Evolutionary conservation across 2,329 filamentous ascomycete genomes (phyloP).

Genomic region (Teratosphaeria zuluensis): DNA sequence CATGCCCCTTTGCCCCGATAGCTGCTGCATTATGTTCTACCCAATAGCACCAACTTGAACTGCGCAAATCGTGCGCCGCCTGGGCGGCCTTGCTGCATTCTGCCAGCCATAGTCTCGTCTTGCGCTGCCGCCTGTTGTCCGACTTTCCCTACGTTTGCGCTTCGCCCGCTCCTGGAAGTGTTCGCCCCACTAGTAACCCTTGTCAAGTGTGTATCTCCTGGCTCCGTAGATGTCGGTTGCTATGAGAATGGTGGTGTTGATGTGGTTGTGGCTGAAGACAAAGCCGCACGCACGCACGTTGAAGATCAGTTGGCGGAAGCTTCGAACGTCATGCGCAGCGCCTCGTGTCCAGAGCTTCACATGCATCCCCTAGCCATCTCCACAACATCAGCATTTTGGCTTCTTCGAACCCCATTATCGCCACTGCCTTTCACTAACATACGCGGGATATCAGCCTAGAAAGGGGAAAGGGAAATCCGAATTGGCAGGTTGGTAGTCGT

Average conservation of each 20-base stretch:
- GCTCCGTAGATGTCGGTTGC: neutral
- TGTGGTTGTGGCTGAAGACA: neutral
- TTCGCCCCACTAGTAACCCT: neutral
- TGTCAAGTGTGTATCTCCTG: neutral
- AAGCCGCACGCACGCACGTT: neutral
- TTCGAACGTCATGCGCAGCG: neutral
- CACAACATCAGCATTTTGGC: neutral
- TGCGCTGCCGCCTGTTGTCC: neutral
- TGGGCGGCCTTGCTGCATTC: constrained; percentile 62
- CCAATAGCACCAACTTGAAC: constrained; percentile 96
- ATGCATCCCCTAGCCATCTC: neutral
- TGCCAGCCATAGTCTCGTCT: constrained; percentile 61
- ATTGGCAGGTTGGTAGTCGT: neutral
- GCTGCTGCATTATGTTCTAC: constrained; percentile 44
- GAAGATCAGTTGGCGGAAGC: neutral
- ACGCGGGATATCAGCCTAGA: no score
- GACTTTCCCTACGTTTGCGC: neutral
- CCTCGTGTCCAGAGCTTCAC: neutral
- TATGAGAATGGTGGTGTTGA: neutral
- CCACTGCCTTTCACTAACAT: neutral
- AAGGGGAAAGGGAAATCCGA: neutral
- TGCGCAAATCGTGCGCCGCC: constrained; percentile 77
- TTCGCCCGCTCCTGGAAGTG: neutral
- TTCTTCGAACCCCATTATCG: neutral
- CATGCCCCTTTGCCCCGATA: neutral